Evolutionary conservation across 345 rosid species (phyloP).

Genomic region (Cardiospermum halicacabum): DNA sequence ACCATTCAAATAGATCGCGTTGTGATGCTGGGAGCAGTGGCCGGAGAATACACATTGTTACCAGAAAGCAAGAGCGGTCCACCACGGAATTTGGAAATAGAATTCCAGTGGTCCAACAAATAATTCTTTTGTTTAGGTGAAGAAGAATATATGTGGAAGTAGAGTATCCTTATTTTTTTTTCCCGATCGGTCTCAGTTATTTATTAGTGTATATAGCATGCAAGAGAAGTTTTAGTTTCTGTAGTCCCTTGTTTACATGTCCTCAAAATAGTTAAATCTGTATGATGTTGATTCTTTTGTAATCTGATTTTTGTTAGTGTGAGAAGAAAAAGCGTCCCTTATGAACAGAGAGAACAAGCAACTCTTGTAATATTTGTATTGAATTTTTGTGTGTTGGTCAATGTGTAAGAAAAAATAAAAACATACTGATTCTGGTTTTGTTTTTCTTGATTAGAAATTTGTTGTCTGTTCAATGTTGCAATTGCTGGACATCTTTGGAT

Average conservation of each 20-base stretch:
- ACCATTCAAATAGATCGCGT: conserved; percentile 96
- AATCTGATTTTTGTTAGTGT: conserved; percentile 15
- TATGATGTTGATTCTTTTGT: conserved; percentile 45
- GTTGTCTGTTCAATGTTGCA: not conserved
- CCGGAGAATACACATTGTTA: conserved; percentile 82
- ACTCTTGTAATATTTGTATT: conserved; percentile 22
- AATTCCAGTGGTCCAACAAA: conserved; percentile 98
- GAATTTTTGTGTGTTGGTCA: conserved; percentile 23
- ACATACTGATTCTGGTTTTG: not conserved
- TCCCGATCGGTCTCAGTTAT: not conserved
- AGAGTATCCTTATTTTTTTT: not conserved
- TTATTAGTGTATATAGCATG: conserved; percentile 38
- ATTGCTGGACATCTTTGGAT: not conserved
- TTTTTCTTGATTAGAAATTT: not conserved
- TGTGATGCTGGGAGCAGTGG: conserved; percentile 94
- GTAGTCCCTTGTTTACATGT: conserved; percentile 32
- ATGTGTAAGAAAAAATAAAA: conserved; percentile 21
- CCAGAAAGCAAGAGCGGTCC: conserved; percentile 97
- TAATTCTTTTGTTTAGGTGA: conserved; percentile 23
- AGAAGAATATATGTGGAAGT: not conserved
- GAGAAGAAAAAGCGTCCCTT: not conserved
- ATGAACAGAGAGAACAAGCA: not conserved
- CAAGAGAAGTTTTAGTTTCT: conserved; percentile 22
- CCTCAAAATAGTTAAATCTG: conserved; percentile 20
- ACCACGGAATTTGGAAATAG: conserved; percentile 81